Evolutionary conservation across 108 stramenopile genomes (phyloP), one percentile per base, ranked within the genome.

Genomic region (Skeletonema costatum): DNA sequence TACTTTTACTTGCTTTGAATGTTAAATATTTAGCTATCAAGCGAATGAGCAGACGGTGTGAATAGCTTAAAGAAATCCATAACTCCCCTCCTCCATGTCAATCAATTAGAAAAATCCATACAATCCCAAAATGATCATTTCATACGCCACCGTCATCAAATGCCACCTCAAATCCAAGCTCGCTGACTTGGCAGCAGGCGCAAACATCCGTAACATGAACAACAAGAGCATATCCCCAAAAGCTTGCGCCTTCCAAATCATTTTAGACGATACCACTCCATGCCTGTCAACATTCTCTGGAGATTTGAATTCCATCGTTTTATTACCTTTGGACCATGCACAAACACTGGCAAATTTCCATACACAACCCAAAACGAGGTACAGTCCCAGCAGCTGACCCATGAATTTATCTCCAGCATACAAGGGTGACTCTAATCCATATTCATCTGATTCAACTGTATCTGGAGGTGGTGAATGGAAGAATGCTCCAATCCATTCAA

Each of bases 81-180:
- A 12, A 42, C 12, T 2, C 41, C 41, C 11, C 41, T 42, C 41
- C 11, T 42, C 41, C 11, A 41, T 11, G n/a, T 50, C 48, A 50
- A 56, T 1, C 0, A 0, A 25, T 56, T 56, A 69, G 25, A 66
- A 35, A 25, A 14, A n/a, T 64, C 33, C 35, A 67, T 44, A 13
- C 51, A 68, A 44, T 33, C 41, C 30, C 46, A 96, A 83, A 66
- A 96, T 88, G 46, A 93, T 85, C 21, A 89, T 89, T 80, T 96
- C 95, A 78, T 96, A 96, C 8, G 87, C 90, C 25, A 96, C 72
- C 48, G 71, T 38, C 91, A 96, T 93, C 38, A 93, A 76, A 77
- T 96, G 92, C 95, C 95, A 96, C 66, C 92, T 89, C 51, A 96
- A 76, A 80, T 96, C 95, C 44, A 96, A 69, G 72, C 92, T 93